Evolutionary conservation across 1,139 yeast species (phyloP).

Genomic region (Debaryomyces sp.): DNA sequence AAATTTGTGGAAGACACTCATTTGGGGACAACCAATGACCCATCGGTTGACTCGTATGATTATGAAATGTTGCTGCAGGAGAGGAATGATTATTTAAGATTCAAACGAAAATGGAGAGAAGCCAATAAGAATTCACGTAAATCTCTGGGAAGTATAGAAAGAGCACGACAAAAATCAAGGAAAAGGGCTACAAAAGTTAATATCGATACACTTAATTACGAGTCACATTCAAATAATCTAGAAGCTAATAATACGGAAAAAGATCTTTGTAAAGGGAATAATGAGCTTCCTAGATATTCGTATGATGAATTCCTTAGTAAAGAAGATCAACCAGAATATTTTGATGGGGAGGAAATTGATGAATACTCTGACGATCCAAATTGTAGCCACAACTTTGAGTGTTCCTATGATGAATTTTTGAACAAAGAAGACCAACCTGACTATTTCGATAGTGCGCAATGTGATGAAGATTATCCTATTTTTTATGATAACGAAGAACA

Average conservation of each 20-base stretch:
- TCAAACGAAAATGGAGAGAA: slow-evolving; percentile 22
- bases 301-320: slow-evolving; percentile 41
- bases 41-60: slow-evolving; percentile 22
- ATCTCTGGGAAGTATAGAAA: background rate
- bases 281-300: slow-evolving; percentile 16
- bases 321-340: slow-evolving; percentile 43
- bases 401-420: slow-evolving; percentile 39
- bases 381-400: slow-evolving; percentile 35
- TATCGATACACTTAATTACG: background rate
- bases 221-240: background rate
- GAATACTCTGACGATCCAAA: slow-evolving; percentile 42
- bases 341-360: slow-evolving; percentile 38
- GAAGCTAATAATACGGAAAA: slow-evolving; percentile 4
- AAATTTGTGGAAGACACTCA: slow-evolving; percentile 44
- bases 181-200: background rate
- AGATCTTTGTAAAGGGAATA: background rate
- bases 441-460: slow-evolving; percentile 17
- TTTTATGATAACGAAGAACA: slow-evolving; percentile 6
- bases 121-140: slow-evolving; percentile 11
- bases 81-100: slow-evolving; percentile 30
- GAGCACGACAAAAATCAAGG: background rate
- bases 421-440: slow-evolving; percentile 27
- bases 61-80: slow-evolving; percentile 25
- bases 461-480: slow-evolving; percentile 16
- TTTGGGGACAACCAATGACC: slow-evolving; percentile 34